These are phyloP conservation scores for Nitzschia sp. DNA, from an alignment of 108 stramenopile genomes.

Conservation along the genomic window DNA sequence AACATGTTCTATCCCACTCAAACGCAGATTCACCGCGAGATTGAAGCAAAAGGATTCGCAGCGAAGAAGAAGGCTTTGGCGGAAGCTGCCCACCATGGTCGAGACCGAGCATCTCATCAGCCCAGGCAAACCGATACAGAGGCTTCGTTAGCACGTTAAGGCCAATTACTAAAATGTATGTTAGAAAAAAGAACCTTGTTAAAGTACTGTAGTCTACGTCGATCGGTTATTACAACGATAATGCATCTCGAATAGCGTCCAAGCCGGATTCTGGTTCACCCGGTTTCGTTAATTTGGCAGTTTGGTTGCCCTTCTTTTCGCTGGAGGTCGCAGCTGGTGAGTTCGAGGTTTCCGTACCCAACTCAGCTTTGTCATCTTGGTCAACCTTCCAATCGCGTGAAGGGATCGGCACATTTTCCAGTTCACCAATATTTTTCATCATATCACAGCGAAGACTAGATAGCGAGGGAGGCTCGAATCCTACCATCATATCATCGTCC, in stretches of 20 bases:
- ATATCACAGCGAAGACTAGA: conserved; percentile 77
- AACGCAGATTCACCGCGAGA: conserved; percentile 85
- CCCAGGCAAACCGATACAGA: no score
- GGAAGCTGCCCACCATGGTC: background rate
- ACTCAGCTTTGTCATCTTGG: background rate
- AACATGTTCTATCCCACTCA: conserved; percentile 87
- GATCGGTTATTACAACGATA: conserved; percentile 15
- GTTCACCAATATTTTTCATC: conserved; percentile 71
- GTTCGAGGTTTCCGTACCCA: background rate
- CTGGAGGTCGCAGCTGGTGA: background rate
- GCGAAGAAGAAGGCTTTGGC: conserved; percentile 2
- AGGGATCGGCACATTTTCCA: conserved; percentile 32
- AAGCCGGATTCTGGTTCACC: conserved; percentile 9
- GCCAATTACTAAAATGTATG: no score
- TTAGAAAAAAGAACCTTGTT: no score
- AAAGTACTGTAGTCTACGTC: background rate
- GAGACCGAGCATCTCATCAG: no score
- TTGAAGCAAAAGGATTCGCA: conserved; percentile 35
- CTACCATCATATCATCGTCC: conserved; percentile 69
- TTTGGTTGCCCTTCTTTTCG: background rate
- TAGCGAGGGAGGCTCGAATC: conserved; percentile 78
- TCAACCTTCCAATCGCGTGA: conserved; percentile 19
- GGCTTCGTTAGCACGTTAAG: no score
- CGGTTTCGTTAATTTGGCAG: background rate
- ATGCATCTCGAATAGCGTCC: conserved; percentile 31